Percentiles rank a stretch among this genome's conserved stretches.
Evolutionary conservation across 805 yeast species (phyloP).

Genomic region (Nakazawaea ernobii): DNA sequence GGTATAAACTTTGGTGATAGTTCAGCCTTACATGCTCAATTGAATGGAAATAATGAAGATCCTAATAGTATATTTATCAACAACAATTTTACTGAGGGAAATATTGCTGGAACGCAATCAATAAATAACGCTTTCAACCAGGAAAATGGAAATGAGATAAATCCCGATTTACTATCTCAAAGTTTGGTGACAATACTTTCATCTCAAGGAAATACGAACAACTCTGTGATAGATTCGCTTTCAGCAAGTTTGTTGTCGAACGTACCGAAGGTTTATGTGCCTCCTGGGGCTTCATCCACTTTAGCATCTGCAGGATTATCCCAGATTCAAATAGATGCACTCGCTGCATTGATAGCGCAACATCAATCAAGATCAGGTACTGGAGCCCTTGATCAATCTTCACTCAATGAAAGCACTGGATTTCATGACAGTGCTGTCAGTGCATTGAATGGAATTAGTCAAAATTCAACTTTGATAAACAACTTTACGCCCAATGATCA

Average conservation of each 20-base stretch:
- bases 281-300: slow-evolving; percentile 65
- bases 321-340: slow-evolving; percentile 64
- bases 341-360: slow-evolving; percentile 69
- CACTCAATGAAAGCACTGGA: background rate
- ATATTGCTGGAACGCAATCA: background rate
- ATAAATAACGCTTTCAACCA: background rate
- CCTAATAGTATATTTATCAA: slow-evolving; percentile 27
- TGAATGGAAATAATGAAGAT: slow-evolving; percentile 17
- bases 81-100: slow-evolving; percentile 11
- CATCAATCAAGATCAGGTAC: slow-evolving; percentile 37
- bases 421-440: slow-evolving; percentile 7
- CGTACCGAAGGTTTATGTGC: slow-evolving; percentile 61
- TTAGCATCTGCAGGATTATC: slow-evolving; percentile 61
- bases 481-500: slow-evolving; percentile 2
- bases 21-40: background rate
- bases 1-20: background rate
- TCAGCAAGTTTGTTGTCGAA: slow-evolving; percentile 31
- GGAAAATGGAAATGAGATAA: background rate
- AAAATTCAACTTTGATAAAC: background rate
- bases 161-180: slow-evolving; percentile 8
- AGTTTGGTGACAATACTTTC: slow-evolving; percentile 11
- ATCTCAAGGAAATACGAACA: slow-evolving; percentile 4
- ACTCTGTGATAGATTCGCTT: slow-evolving; percentile 5
- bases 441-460: slow-evolving; percentile 1
- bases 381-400: background rate